Conservation (phyloP, 1,284 basidiomycete species). For the Sphaerobolus stellatus region DNA sequence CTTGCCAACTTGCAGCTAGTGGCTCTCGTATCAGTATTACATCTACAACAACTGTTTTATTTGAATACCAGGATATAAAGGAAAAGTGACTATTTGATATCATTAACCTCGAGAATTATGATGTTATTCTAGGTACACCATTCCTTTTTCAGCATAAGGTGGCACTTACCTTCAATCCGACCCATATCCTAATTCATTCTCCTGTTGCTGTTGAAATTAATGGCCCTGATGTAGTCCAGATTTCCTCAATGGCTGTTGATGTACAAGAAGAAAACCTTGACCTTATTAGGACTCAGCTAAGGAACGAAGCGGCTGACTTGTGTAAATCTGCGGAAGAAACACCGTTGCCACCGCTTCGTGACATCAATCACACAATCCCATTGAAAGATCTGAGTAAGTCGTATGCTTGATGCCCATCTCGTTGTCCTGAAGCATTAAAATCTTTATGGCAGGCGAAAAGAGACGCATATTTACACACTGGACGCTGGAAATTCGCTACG, state of each 20-base stretch:
- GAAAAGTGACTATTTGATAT: conserved; percentile 27
- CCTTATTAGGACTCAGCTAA: too few species aligned
- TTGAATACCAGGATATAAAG: conserved; percentile 3
- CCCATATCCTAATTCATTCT: conserved; percentile 20
- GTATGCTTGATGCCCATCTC: conserved; percentile 30
- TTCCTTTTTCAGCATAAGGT: conserved; percentile 27
- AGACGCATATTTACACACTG: conserved; percentile 26
- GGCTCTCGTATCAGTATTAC: conserved; percentile 6
- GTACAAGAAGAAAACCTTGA: too few species aligned
- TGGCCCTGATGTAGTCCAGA: conserved; percentile 18
- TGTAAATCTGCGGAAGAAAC: conserved; percentile 28
- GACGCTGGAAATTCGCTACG: conserved; percentile 28
- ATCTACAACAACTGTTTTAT: neutral
- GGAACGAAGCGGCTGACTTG: conserved; percentile 20
- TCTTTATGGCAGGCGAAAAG: conserved; percentile 31
- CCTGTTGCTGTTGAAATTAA: conserved; percentile 16
- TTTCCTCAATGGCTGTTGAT: conserved; percentile 17
- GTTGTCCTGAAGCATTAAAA: conserved; percentile 29
- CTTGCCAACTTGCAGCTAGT: conserved; percentile 2
- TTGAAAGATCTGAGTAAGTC: conserved; percentile 30
- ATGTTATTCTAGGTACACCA: conserved; percentile 30
- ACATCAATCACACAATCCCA: conserved; percentile 36
- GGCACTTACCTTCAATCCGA: conserved; percentile 26
- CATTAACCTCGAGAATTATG: conserved; percentile 32
- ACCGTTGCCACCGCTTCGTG: conserved; percentile 28